Evolutionary conservation across 2,329 filamentous ascomycete genomes (phyloP), one percentile per base, ranked within the genome.

Genomic region (Penicillium expansum): DNA sequence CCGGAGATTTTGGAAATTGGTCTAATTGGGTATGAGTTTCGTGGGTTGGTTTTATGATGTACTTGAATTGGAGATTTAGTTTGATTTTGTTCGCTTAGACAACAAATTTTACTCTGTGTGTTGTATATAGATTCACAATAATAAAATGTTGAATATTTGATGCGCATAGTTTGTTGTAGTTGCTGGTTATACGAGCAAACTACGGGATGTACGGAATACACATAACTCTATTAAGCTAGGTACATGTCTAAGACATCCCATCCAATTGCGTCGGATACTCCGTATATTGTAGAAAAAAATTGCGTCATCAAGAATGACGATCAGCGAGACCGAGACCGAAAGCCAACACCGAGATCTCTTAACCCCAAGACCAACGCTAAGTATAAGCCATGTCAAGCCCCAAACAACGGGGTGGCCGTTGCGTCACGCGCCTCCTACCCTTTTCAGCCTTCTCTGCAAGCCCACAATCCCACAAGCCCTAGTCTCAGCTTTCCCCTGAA

Each of bases 401-500:
- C 35, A 47, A 43, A 29, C 37, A 39, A 27, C 29, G 44, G 45
- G 47, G 24, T 30, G 32, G 29, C 52, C 47, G 52, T 38, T 51
- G 24, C 37, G 20, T 32, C 33, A 42, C 35, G 37, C 52, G 44
- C 44, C 42, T 33, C n/a, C n/a, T n/a, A n/a, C n/a, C n/a, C n/a
- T n/a, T n/a, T n/a, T n/a, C n/a, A n/a, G n/a, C n/a, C n/a, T n/a
- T n/a, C n/a, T n/a, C n/a, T n/a, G n/a, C n/a, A n/a, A n/a, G n/a
- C n/a, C n/a, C n/a, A n/a, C n/a, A n/a, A n/a, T n/a, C n/a, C 33
- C 33, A 43, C 32, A 48, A 48, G 33, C 9, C 42, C 50, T 18
- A 43, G 45, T 43, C 44, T 55, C 44, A 48, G 41, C 43, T 32
- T 49, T 27, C 38, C 38, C 52, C 52, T 51, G 51, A 54, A 54